Conservation (phyloP, 108 stramenopile species). For the Cyclotella choctawhatcheeana region DNA sequence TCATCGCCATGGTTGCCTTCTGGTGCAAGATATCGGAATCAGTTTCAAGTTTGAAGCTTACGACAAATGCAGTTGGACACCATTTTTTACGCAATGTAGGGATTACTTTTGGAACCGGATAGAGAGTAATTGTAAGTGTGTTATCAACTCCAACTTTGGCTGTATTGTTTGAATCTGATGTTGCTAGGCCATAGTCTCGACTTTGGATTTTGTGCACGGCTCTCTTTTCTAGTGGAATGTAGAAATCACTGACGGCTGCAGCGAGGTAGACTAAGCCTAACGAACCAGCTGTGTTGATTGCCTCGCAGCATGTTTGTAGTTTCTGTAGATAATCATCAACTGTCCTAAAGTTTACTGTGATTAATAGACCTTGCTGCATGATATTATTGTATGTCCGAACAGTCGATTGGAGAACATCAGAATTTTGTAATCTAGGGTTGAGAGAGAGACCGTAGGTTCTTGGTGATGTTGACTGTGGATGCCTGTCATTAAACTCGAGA, state of each 20-base stretch:
- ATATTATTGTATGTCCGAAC: slow-evolving; percentile 55
- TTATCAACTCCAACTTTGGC: slow-evolving; percentile 31
- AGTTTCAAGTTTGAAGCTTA: slow-evolving; percentile 99
- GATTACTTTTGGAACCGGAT: slow-evolving; percentile 94
- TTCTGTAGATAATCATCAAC: slow-evolving; percentile 88
- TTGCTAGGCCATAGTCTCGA: slow-evolving; percentile 33
- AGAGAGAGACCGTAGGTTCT: slow-evolving; percentile 43
- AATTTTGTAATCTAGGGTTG: slow-evolving; percentile 64
- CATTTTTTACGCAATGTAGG: slow-evolving; percentile 72
- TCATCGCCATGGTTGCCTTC: slow-evolving; percentile 89
- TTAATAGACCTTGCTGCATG: slow-evolving; percentile 61
- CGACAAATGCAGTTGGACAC: slow-evolving; percentile 93
- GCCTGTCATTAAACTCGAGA: slow-evolving; percentile 3
- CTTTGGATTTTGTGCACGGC: slow-evolving; percentile 96
- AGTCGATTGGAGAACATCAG: slow-evolving; percentile 54
- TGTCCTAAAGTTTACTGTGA: slow-evolving; percentile 80
- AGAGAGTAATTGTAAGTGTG: slow-evolving; percentile 65
- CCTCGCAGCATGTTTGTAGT: slow-evolving; percentile 63
- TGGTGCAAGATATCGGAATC: slow-evolving; percentile 80
- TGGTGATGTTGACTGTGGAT: slow-evolving; percentile 14
- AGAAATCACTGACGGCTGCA: slow-evolving; percentile 97
- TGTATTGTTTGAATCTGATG: slow-evolving; percentile 15
- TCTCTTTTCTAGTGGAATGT: slow-evolving; percentile 83
- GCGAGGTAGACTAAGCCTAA: slow-evolving; percentile 87
- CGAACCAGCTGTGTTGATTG: slow-evolving; percentile 60